Evolutionary conservation across 257 asterid species (phyloP).

Genomic region (Capsicum rhomboideum): DNA sequence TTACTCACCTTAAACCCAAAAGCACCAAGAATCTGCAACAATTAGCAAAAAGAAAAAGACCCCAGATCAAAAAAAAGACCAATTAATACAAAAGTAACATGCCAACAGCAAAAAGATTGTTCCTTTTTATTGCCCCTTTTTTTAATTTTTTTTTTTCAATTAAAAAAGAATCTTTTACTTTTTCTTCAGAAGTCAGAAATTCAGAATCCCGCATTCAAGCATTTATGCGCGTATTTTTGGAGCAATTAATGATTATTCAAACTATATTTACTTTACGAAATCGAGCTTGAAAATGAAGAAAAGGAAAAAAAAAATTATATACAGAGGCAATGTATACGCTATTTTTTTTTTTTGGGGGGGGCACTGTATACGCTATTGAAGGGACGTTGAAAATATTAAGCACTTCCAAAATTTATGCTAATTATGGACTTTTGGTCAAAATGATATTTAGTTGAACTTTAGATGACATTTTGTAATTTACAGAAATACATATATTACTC

Average conservation of each 20-base stretch:
- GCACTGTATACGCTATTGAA: background rate
- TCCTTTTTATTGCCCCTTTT: background rate
- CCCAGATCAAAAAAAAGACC: constrained; percentile 30
- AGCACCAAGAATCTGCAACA: constrained; percentile 28
- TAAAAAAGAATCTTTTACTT: constrained; percentile 16
- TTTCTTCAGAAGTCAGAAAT: constrained; percentile 1
- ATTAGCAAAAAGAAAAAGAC: constrained; percentile 13
- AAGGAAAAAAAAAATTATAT: background rate
- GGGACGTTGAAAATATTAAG: background rate
- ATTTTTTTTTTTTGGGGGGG: too few species aligned
- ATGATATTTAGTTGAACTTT: background rate
- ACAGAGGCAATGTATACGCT: background rate
- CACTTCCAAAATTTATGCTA: background rate
- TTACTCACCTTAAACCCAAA: constrained; percentile 31
- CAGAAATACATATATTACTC: background rate
- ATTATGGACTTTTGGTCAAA: background rate
- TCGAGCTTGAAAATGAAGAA: background rate
- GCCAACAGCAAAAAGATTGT: background rate
- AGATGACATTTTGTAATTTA: background rate
- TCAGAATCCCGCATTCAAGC: constrained; percentile 3
- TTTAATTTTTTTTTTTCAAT: background rate
- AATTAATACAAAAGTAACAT: constrained; percentile 12
- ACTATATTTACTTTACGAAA: background rate
- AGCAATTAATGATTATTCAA: background rate
- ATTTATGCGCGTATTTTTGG: background rate